Conservation (phyloP, 1,284 basidiomycete genomes). For the Leccinum fallax region DNA sequence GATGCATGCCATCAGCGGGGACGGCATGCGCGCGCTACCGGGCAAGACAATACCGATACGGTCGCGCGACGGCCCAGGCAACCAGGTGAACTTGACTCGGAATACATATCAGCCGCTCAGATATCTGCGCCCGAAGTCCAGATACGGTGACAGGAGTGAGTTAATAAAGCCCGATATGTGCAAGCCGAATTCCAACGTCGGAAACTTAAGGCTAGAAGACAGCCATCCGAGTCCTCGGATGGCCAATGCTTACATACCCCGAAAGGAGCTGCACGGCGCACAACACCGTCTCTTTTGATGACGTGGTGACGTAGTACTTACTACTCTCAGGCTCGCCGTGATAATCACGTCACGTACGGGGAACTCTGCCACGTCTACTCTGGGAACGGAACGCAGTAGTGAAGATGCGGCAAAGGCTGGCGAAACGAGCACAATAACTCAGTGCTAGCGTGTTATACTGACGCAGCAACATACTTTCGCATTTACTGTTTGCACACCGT, state of each 20-base stretch:
- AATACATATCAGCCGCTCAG: neutral
- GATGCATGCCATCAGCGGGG: neutral
- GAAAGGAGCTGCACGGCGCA: neutral
- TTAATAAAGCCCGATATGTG: conserved; percentile 14
- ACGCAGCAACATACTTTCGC: too few species aligned
- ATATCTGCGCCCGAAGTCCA: neutral
- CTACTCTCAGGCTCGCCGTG: conserved; percentile 11
- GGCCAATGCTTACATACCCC: neutral
- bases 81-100: too few species aligned
- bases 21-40: conserved; percentile 6
- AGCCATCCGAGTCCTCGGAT: neutral
- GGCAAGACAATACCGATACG: conserved; percentile 8
- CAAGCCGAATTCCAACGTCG: neutral
- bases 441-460: too few species aligned
- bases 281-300: conserved; percentile 1
- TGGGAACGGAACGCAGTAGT: conserved; percentile 10
- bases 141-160: neutral
- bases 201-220: neutral
- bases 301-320: neutral
- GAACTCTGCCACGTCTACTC: neutral
- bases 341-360: conserved; percentile 9
- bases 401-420: conserved; percentile 10
- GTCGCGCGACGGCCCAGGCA: neutral
- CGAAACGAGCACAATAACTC: too few species aligned
- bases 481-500: too few species aligned